These are phyloP conservation scores for Ceratobasidium sp. DNA, from an alignment of 1,284 basidiomycete genomes.

Conservation along the genomic window DNA sequence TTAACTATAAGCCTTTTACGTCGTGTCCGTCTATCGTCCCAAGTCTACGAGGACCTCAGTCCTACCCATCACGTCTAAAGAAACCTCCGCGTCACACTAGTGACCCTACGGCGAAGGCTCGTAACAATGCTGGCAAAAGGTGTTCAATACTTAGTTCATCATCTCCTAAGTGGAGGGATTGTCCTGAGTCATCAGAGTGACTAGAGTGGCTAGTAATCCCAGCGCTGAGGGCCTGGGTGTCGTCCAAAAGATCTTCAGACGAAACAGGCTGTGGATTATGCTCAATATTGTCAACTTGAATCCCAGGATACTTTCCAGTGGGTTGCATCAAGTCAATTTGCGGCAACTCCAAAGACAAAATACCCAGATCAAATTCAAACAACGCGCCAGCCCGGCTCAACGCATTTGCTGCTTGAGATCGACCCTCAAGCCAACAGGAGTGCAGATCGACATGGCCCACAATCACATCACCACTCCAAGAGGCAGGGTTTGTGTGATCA, in stretches of 20 bases:
- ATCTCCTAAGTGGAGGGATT: too few relatives aligned
- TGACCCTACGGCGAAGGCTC: too few relatives aligned
- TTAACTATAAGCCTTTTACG: too few relatives aligned
- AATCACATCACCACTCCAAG: slow-evolving; percentile 47
- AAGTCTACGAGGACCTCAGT: too few relatives aligned
- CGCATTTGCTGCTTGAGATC: background rate
- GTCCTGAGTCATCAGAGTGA: too few relatives aligned
- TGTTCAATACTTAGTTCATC: slow-evolving; percentile 2
- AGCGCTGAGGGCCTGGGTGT: too few relatives aligned
- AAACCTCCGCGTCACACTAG: too few relatives aligned
- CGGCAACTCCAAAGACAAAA: background rate
- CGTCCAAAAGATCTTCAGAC: too few relatives aligned
- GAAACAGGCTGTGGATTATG: background rate
- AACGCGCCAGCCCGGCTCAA: background rate
- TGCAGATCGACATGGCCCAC: slow-evolving; percentile 37
- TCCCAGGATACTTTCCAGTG: background rate
- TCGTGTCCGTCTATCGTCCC: too few relatives aligned
- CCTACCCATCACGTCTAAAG: too few relatives aligned
- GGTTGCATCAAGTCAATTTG: slow-evolving; percentile 20
- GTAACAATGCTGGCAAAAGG: background rate
- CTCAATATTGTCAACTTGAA: background rate
- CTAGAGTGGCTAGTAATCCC: too few relatives aligned
- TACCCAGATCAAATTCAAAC: background rate
- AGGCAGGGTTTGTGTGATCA: slow-evolving; percentile 49
- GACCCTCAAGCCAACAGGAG: slow-evolving; percentile 34